Percentiles rank a stretch among this genome's conserved stretches.
These are phyloP conservation scores for Lentinula edodes DNA, from an alignment of 768 basidiomycete species.

Conservation along the genomic window DNA sequence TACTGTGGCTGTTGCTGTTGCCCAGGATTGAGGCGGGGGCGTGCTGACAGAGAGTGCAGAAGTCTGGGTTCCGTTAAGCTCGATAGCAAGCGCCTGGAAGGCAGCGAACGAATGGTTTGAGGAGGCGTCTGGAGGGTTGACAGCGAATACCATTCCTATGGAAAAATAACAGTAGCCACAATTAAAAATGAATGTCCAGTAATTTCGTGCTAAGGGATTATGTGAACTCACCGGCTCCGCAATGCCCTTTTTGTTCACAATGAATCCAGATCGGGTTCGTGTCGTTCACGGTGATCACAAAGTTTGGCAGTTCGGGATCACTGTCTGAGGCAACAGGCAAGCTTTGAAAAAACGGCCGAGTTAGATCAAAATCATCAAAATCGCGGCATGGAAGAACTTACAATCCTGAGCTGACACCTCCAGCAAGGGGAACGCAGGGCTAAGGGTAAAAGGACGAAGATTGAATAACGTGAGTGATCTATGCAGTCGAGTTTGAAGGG, in stretches of 20 bases:
- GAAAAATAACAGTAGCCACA: not conserved
- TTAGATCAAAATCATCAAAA: not conserved
- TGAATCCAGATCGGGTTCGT: slow-evolving; percentile 51
- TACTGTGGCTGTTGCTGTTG: slow-evolving; percentile 36
- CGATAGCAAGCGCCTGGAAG: slow-evolving; percentile 45
- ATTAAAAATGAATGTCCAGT: not conserved
- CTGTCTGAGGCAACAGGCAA: slow-evolving; percentile 36
- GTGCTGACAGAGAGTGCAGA: slow-evolving; percentile 12
- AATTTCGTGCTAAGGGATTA: not conserved
- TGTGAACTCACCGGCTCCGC: slow-evolving; percentile 28
- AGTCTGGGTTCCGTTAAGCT: slow-evolving; percentile 23
- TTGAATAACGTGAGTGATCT: not conserved
- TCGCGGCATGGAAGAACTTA: slow-evolving; percentile 14
- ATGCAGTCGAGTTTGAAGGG: slow-evolving; percentile 8
- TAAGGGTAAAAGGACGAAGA: not conserved
- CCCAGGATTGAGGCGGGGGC: slow-evolving; percentile 26
- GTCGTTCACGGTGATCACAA: slow-evolving; percentile 33
- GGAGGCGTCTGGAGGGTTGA: slow-evolving; percentile 45
- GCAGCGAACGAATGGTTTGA: slow-evolving; percentile 37
- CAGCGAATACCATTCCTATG: slow-evolving; percentile 62
- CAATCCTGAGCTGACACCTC: slow-evolving; percentile 32
- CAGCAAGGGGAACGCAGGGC: slow-evolving; percentile 22
- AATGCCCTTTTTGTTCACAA: slow-evolving; percentile 50
- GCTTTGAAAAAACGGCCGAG: slow-evolving; percentile 9
- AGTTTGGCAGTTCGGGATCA: slow-evolving; percentile 27